Conservation (phyloP, 768 basidiomycete genomes). For the Tylopilus balloui region DNA sequence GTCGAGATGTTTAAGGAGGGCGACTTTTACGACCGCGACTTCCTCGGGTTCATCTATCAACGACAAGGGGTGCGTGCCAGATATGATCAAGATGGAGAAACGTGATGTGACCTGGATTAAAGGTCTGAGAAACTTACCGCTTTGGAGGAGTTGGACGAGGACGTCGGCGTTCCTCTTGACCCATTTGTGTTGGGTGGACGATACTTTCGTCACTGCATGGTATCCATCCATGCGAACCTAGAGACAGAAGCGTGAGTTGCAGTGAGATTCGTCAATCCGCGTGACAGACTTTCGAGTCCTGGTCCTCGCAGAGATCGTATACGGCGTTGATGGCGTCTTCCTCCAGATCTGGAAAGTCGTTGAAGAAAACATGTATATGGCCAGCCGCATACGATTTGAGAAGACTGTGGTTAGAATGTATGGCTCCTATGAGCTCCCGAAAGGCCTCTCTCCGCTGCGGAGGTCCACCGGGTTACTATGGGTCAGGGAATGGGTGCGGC, state of each 20-base stretch:
- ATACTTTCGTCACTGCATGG: conserved; percentile 50
- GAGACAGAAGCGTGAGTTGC: conserved; percentile 1
- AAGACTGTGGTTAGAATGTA: conserved; percentile 41
- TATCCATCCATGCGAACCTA: conserved; percentile 73
- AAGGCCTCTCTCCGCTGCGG: conserved; percentile 49
- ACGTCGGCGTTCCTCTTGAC: conserved; percentile 72
- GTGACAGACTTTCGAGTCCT: conserved; percentile 43
- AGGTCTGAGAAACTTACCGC: conserved; percentile 44
- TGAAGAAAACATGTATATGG: conserved; percentile 56
- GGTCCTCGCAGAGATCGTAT: conserved; percentile 75
- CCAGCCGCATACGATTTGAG: conserved; percentile 56
- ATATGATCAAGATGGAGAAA: conserved; percentile 19
- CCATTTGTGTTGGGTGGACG: conserved; percentile 48
- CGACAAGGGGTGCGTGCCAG: conserved; percentile 11
- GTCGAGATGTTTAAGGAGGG: conserved; percentile 58
- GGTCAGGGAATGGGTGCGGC: background rate
- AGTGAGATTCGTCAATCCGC: conserved; percentile 3
- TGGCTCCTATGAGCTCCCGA: conserved; percentile 49
- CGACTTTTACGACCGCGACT: conserved; percentile 54
- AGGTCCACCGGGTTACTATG: conserved; percentile 13
- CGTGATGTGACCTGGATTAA: background rate
- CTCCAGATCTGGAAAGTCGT: conserved; percentile 66
- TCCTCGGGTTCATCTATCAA: conserved; percentile 61
- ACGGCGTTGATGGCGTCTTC: conserved; percentile 74
- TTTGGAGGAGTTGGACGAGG: conserved; percentile 68